A percentile compares a stretch with the other conserved stretches of the same genome.
phyloP scores from a whole-genome alignment of 2,329 filamentous ascomycete species.

The Ilyonectria destructans region DNA sequence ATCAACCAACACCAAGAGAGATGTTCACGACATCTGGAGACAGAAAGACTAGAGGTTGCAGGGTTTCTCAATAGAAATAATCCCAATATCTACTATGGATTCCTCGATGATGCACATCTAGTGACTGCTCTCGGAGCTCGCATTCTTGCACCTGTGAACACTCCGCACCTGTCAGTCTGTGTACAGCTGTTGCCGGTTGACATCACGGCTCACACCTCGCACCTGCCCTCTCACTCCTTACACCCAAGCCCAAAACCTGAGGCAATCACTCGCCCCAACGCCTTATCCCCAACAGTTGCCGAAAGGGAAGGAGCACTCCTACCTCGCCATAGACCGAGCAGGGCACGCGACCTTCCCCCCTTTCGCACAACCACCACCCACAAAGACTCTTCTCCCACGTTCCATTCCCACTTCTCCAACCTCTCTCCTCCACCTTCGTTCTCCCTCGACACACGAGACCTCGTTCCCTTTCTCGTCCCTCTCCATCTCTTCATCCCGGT shows the following conservation, averaged over 20 bases:
- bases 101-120: background rate
- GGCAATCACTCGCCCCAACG: slow-evolving; percentile 27
- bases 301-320: slow-evolving; percentile 41
- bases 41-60: background rate
- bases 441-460: slow-evolving; percentile 32
- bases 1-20: background rate
- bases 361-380: slow-evolving; percentile 19
- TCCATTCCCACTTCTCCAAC: slow-evolving; percentile 31
- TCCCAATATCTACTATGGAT: background rate
- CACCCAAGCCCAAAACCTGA: slow-evolving; percentile 20
- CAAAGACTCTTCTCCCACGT: slow-evolving; percentile 31
- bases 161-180: background rate
- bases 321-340: slow-evolving; percentile 25
- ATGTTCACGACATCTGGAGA: background rate
- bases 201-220: slow-evolving; percentile 3
- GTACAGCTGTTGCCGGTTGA: slow-evolving; percentile 9
- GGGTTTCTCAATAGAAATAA: background rate
- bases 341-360: slow-evolving; percentile 28
- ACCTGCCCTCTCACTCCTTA: slow-evolving; percentile 39
- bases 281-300: slow-evolving; percentile 40
- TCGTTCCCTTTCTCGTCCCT: slow-evolving; percentile 32
- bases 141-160: background rate
- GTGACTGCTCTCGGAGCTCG: background rate
- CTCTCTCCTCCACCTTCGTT: slow-evolving; percentile 38
- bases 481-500: slow-evolving; percentile 36